phyloP scores from a whole-genome alignment of 2,329 filamentous ascomycete genomes.

The Trichoderma simmonsii region DNA sequence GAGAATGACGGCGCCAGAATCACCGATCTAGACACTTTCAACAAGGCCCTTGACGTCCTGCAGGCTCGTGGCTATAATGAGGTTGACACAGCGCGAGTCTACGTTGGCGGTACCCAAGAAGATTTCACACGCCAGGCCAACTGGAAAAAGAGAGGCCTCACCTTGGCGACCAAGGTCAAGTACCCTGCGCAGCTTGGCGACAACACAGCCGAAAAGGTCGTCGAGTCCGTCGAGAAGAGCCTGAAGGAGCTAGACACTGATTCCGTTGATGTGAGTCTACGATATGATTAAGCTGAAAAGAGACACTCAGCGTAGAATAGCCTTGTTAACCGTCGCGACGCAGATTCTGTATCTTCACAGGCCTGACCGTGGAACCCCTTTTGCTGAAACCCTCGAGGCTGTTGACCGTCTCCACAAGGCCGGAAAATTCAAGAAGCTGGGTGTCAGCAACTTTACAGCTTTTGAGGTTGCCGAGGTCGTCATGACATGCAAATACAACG shows the following conservation, averaged over 20 bases:
- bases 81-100: slow-evolving; percentile 72
- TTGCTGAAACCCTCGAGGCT: slow-evolving; percentile 74
- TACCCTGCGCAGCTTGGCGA: slow-evolving; percentile 60
- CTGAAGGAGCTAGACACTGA: slow-evolving; percentile 70
- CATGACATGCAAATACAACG: slow-evolving; percentile 72
- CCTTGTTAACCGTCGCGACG: slow-evolving; percentile 2
- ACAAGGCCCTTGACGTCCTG: slow-evolving; percentile 69
- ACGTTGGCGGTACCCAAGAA: slow-evolving; percentile 71
- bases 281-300: neutral
- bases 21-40: slow-evolving; percentile 64
- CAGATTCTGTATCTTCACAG: slow-evolving; percentile 40
- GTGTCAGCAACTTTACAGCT: slow-evolving; percentile 79
- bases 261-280: slow-evolving; percentile 60
- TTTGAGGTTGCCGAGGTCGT: slow-evolving; percentile 86
- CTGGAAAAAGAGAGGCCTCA: slow-evolving; percentile 77
- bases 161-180: slow-evolving; percentile 69
- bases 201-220: slow-evolving; percentile 63
- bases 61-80: slow-evolving; percentile 79
- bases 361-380: slow-evolving; percentile 62
- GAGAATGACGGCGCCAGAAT: slow-evolving; percentile 64
- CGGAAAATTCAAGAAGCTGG: slow-evolving; percentile 78
- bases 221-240: slow-evolving; percentile 62
- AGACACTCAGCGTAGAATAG: neutral
- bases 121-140: slow-evolving; percentile 69
- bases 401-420: slow-evolving; percentile 79